These are phyloP conservation scores for Boletus rufocinnamomeus DNA, from an alignment of 768 basidiomycete species.

Conservation along the genomic window DNA sequence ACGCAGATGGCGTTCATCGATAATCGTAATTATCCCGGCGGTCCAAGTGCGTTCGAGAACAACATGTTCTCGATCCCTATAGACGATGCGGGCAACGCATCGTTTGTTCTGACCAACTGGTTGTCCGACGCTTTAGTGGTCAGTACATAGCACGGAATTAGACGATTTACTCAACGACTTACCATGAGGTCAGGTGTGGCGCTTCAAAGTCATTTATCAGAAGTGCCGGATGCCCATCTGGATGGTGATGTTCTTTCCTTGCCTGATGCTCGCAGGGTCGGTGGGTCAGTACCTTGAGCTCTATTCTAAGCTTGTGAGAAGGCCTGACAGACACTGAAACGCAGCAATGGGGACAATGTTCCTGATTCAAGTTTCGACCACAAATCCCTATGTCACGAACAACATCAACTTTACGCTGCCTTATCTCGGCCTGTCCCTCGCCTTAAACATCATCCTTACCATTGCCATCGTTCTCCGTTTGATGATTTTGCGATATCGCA, in stretches of 20 bases:
- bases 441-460: conserved; percentile 37
- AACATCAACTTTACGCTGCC: conserved; percentile 20
- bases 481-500: conserved; percentile 18
- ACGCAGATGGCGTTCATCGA: conserved; percentile 34
- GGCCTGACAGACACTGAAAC: background rate
- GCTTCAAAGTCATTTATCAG: conserved; percentile 21
- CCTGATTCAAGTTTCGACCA: conserved; percentile 15
- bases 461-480: conserved; percentile 35
- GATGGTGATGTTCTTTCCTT: conserved; percentile 11
- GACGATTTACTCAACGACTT: background rate
- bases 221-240: conserved; percentile 1
- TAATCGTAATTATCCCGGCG: conserved; percentile 34
- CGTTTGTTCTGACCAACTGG: conserved; percentile 13
- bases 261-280: conserved; percentile 9
- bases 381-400: conserved; percentile 11
- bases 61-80: conserved; percentile 25
- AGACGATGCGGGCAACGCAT: conserved; percentile 12
- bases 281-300: conserved; percentile 1
- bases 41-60: conserved; percentile 29
- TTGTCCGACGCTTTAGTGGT: conserved; percentile 24
- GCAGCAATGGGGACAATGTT: conserved; percentile 13
- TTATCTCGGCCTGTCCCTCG: conserved; percentile 31
- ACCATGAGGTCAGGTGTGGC: conserved; percentile 12
- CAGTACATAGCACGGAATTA: background rate
- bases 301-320: too few relatives aligned